Percentiles rank a stretch among this genome's conserved stretches.
Conservation (phyloP, 1,284 basidiomycete genomes). For the Marasmius sp. region DNA sequence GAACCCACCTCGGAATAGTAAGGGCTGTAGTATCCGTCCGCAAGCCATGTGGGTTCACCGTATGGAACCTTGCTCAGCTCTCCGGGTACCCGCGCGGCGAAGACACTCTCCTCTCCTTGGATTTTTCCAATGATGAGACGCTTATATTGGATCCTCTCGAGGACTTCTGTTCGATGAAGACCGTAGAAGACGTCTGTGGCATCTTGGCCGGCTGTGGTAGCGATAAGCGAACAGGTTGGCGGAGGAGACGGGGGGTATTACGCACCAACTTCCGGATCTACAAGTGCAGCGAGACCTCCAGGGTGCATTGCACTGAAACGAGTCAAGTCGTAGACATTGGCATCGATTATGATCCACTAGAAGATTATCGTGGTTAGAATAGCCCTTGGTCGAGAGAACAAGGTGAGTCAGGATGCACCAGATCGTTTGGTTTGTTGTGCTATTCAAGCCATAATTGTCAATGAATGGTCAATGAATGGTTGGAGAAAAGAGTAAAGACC, state of each 20-base stretch:
- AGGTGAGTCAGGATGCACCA: no score
- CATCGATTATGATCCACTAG: slow-evolving; percentile 84
- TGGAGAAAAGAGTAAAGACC: no score
- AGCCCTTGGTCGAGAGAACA: no score
- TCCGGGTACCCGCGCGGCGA: slow-evolving; percentile 54
- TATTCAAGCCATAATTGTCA: background rate
- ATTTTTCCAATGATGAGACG: slow-evolving; percentile 73
- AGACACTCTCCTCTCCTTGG: slow-evolving; percentile 61
- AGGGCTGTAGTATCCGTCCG: slow-evolving; percentile 61
- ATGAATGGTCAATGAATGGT: background rate
- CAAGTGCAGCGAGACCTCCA: slow-evolving; percentile 74
- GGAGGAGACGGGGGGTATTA: slow-evolving; percentile 24
- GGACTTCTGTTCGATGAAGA: slow-evolving; percentile 79
- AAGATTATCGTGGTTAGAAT: slow-evolving; percentile 11
- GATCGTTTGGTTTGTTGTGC: background rate
- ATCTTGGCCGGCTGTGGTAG: slow-evolving; percentile 71
- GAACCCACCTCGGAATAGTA: slow-evolving; percentile 64
- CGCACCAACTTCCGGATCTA: slow-evolving; percentile 71
- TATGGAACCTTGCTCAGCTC: slow-evolving; percentile 75
- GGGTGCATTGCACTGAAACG: slow-evolving; percentile 82
- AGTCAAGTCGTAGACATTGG: slow-evolving; percentile 79
- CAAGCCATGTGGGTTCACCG: slow-evolving; percentile 81
- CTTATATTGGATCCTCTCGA: slow-evolving; percentile 71
- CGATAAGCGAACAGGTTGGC: slow-evolving; percentile 33
- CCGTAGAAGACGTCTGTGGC: slow-evolving; percentile 86